Evolutionary conservation across 106 monocot species (phyloP).

Genomic region (Dioscorea alata): DNA sequence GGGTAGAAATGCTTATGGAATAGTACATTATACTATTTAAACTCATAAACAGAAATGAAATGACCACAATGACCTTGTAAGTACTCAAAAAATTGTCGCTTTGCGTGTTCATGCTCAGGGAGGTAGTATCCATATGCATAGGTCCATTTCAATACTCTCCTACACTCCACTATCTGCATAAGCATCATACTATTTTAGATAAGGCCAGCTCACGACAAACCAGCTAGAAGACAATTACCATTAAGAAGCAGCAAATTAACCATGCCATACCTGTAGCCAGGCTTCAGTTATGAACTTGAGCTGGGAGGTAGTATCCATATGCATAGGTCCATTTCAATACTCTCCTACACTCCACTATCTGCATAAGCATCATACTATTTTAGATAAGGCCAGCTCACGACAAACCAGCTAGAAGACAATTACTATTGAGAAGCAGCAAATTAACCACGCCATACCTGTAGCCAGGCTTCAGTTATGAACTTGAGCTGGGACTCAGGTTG

Average conservation of each 20-base stretch:
- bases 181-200: neutral
- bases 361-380: too few relatives aligned
- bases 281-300: conserved; percentile 78
- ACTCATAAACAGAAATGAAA: neutral
- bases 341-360: too few relatives aligned
- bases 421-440: too few relatives aligned
- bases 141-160: conserved; percentile 96
- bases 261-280: conserved; percentile 54
- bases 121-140: conserved; percentile 98
- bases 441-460: too few relatives aligned
- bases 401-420: too few relatives aligned
- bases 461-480: too few relatives aligned
- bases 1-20: neutral
- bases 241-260: neutral
- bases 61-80: conserved; percentile 62
- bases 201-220: neutral
- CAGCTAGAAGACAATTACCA: neutral
- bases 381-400: too few relatives aligned
- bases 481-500: conserved; percentile 73
- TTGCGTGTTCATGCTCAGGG: conserved; percentile 83
- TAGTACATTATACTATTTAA: neutral
- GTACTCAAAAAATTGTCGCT: conserved; percentile 93
- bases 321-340: too few relatives aligned
- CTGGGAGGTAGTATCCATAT: too few relatives aligned
- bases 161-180: conserved; percentile 90